Evolutionary conservation across 306 rosid genomes (phyloP), one percentile per base, ranked within the genome.

Genomic region (Pueraria montana): DNA sequence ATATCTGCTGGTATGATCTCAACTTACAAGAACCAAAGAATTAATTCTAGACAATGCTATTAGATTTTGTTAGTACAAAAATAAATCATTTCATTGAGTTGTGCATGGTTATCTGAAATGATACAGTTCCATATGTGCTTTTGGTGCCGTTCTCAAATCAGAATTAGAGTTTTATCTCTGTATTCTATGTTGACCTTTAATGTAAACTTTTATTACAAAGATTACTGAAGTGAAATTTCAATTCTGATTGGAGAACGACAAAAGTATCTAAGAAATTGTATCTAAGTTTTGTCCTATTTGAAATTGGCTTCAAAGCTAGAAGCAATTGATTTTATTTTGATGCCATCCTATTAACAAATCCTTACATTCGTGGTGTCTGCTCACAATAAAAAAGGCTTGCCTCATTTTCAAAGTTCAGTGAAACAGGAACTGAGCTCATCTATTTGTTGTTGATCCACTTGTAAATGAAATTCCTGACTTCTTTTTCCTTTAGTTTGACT

Each of bases 1-100:
- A 96, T 93, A 84, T 93, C 97, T 48, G 91, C 83, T n/a, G 96
- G 99, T 95, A 92, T 27, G 79, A 30, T 76, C 55, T 74, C 64
- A 55, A 30, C 56, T 68, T 71, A 72, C 12, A 42, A 55, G 20
- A 43, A 32, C 80, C 62, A 62, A 76, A 53, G 8, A 61, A 56
- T 45, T 70, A 11, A 45, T 72, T 79, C 17, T 48, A 69, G n/a
- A 66, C 43, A 23, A 46, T 23, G 34, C 4, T 53, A 52, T 73
- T 66, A 24, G 32, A 26, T 64, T 79, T 50, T 71, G 34, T 53
- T 10, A 12, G 43, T 65, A 55, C 23, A 10, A 79, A 48, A 69
- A 20, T 30, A 76, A 18, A 69, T 43, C 18, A 27, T 66, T 65
- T 24, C 50, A 11, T 0, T 72, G 13, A 71, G 80, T 26, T 77